Base-by-base conservation (phyloP, 371 early-diverging fungal genomes). In the Lichtheimia hyalospora region DNA sequence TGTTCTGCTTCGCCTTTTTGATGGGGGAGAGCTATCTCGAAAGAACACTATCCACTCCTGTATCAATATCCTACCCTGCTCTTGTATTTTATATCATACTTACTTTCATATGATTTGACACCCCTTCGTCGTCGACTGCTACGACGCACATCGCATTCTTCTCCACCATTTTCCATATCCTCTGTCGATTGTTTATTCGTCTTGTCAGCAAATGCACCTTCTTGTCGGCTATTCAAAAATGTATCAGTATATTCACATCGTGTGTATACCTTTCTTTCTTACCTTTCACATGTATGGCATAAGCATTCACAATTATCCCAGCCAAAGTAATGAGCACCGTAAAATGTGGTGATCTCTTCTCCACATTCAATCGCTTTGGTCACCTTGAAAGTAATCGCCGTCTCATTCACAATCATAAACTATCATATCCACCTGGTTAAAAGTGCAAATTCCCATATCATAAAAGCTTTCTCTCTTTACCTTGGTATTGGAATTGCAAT, bases 241-340 rank as follows among this genome's bases (percentile, higher is more conserved):
- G 1, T 18, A 16, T 46, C 16, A 46, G 46, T 16, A 6, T 8
- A 8, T 8, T 10, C 10, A 8, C 34, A 34, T 8, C 34, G 10
- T 34, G 8, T 34, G 8, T 8, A 2, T 34, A 10, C 10, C 10
- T 34, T 10, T 34, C 8, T 34, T 14, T 8, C n/a, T 46, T 46
- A 46, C 46, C 21, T 46, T 46, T 95, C 95, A 64, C 96, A 97
- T 0, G 92, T 92, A 3, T 73, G 84, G 68, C 97, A 97, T 27
- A 89, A 71, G 62, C 97, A 97, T 63, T 94, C 95, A 52, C 83
- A 73, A 66, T 97, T 97, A 41, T 79, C 71, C 3, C 73, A 73
- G 23, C 94, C 96, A 81, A 97, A 97, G 57, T 97, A 97, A 65
- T 89, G 79, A 18, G 72, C 78, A 15, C 92, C 93, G 67, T 97